phyloP scores from a whole-genome alignment of 1,284 basidiomycete species.

The Chalciporus sp. region DNA sequence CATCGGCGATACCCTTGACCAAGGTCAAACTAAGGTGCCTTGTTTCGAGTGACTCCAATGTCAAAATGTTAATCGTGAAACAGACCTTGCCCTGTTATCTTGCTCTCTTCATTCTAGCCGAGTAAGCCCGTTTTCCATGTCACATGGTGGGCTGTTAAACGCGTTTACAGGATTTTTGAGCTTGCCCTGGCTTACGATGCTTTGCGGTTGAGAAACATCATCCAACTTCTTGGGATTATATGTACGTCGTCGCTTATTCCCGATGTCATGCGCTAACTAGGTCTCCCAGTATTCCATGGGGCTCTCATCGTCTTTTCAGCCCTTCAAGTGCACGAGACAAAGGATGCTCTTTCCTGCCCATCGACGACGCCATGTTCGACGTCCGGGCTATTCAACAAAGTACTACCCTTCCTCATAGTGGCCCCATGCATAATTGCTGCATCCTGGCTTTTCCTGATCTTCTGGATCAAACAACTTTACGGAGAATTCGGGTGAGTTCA shows the following conservation, averaged over 20 bases:
- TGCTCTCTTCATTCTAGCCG: slow-evolving; percentile 77
- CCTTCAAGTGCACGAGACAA: slow-evolving; percentile 75
- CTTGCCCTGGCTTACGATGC: slow-evolving; percentile 75
- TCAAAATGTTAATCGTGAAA: slow-evolving; percentile 11
- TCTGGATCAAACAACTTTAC: slow-evolving; percentile 57
- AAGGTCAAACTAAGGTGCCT: slow-evolving; percentile 54
- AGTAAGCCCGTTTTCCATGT: slow-evolving; percentile 46
- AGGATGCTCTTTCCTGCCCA: slow-evolving; percentile 59
- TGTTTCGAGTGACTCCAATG: neutral
- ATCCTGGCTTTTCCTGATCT: slow-evolving; percentile 54
- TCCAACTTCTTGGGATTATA: slow-evolving; percentile 75
- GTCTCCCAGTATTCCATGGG: slow-evolving; percentile 65
- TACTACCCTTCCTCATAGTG: slow-evolving; percentile 54
- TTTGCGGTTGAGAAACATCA: slow-evolving; percentile 70
- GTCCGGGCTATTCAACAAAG: slow-evolving; percentile 42
- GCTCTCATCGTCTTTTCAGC: slow-evolving; percentile 73
- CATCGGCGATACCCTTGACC: slow-evolving; percentile 43
- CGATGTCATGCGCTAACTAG: slow-evolving; percentile 11
- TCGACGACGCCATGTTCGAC: too few species aligned
- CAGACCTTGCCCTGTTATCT: slow-evolving; percentile 85
- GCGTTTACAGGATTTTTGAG: slow-evolving; percentile 61
- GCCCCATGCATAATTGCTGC: slow-evolving; percentile 54
- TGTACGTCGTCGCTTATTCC: slow-evolving; percentile 39
- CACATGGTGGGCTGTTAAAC: neutral
- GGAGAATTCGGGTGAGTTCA: slow-evolving; percentile 60